Base-by-base conservation (phyloP, 1,284 basidiomycete genomes). In the Leccinum subrobustum region DNA sequence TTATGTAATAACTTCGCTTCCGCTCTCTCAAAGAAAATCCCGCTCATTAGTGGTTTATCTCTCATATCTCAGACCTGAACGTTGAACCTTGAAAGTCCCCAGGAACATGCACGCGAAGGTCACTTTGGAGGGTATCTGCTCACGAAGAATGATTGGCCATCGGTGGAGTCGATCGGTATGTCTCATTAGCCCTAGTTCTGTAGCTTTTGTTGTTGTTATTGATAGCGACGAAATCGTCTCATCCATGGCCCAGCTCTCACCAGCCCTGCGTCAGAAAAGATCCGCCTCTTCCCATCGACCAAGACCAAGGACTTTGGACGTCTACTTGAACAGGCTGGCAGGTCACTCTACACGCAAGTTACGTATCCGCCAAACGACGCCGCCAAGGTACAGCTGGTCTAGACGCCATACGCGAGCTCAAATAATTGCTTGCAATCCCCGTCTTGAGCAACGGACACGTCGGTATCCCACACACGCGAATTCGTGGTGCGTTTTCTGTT, bases 71-170 rank as follows among this genome's bases (percentile, higher is more conserved):
- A 78, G 83, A 85, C 68, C 66, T 85, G 56, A 85, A 85, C 31
- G 1, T 33, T 33, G 31, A 33, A 33, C 62, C 73, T 85, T 11
- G 82, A 91, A 23, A 92, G 90, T 70, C 91, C 91, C 16, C 89
- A 90, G 66, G 83, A 87, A 56, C 79, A 82, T 35, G 90, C 90
- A 2, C 77, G 79, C 44, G 81, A 87, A 47, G 84, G 81, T 9
- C 88, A 87, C 64, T 89, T 82, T 68, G 91, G 90, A 7, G 89
- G 85, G 18, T 92, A 91, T 69, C 77, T 92, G 11, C 78, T 92
- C 7, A 79, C 79, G 12, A 84, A 84, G 66, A 84, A 82, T 66
- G 87, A 92, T 62, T 90, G 90, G 88, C 82, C 84, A 2, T 68
- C 87, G 12, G 81, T 91, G 0, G 78, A 85, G 65, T 68, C 76